Base-by-base conservation (phyloP, 148 eudicot genomes). In the Rhododendron williamsianum region DNA sequence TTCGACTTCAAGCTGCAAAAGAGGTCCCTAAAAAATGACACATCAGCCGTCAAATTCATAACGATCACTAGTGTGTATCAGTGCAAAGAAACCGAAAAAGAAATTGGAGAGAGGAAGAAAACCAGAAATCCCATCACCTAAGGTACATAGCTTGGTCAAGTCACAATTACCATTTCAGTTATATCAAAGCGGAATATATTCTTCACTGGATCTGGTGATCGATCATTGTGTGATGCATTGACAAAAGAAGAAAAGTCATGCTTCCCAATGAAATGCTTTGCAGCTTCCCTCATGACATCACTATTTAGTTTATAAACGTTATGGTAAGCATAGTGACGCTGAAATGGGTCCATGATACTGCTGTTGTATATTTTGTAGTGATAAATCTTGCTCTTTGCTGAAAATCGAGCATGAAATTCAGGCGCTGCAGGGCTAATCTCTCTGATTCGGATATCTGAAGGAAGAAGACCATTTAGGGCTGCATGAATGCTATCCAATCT, bases 341-440 rank as follows among this genome's bases (percentile, higher is more conserved):
- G 93, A 86, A 96, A 91, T 78, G 98, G 99, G 79, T 94, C 97
- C 96, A 96, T 95, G 88, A 91, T 51, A 65, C 90, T 81, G 83
- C 89, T 90, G 88, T 92, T 96, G 86, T 90, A 91, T 78, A 96
- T 91, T 87, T 91, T 95, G 89, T 96, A 96, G 84, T 87, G 94
- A 86, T 96, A 96, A 51, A 91, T 90, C 94, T 96, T 96, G 87
- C 95, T 90, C 78, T 54, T 91, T 52, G 93, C 92, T 79, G 98
- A 96, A 88, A 95, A 96, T 30, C 96, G 94, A 63, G 98, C 98
- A 89, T 95, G 98, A 87, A 96, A 96, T 86, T 95, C 93, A 81
- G 94, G 94, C 30, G 88, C 78, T 25, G 96, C 98, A 18, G 98
- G 91, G 89, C 96, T 92, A 48, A 96, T 81, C 90, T 95, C 96